Percentiles rank a stretch among this genome's conserved stretches.
These are phyloP conservation scores for Zygoascus biomembranicola DNA, from an alignment of 805 yeast genomes.

Conservation along the genomic window DNA sequence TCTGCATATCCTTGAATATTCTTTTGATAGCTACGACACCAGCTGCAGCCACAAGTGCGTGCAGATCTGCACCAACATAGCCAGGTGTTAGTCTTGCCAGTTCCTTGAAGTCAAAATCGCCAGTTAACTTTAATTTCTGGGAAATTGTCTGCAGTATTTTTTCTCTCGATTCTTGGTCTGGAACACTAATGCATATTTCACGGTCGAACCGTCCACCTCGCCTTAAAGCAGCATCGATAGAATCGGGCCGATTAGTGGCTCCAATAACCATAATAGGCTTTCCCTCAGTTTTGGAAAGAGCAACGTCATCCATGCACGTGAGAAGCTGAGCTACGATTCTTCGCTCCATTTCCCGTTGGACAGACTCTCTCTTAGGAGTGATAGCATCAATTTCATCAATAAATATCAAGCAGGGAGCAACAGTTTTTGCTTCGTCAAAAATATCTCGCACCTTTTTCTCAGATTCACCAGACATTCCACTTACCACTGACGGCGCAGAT, in stretches of 20 bases:
- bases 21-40: constrained; percentile 92
- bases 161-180: constrained; percentile 73
- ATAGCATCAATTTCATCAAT: constrained; percentile 97
- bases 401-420: constrained; percentile 90
- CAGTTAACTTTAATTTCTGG: constrained; percentile 52
- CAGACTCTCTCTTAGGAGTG: constrained; percentile 96
- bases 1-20: constrained; percentile 50
- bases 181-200: constrained; percentile 92
- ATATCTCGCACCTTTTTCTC: constrained; percentile 90
- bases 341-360: constrained; percentile 96
- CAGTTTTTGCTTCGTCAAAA: constrained; percentile 80
- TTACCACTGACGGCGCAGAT: constrained; percentile 92
- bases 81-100: constrained; percentile 95
- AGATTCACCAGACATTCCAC: constrained; percentile 99
- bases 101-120: constrained; percentile 55
- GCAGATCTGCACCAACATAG: constrained; percentile 94
- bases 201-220: constrained; percentile 96
- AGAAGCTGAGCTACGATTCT: constrained; percentile 92
- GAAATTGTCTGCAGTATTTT: constrained; percentile 74
- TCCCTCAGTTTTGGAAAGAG: constrained; percentile 82
- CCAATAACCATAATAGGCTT: constrained; percentile 92
- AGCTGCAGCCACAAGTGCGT: constrained; percentile 89
- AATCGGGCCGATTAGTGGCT: constrained; percentile 95
- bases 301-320: constrained; percentile 89
- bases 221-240: constrained; percentile 87